Evolutionary conservation across 495 filamentous ascomycete species (phyloP).

Genomic region (Aspergillus bridgeri): DNA sequence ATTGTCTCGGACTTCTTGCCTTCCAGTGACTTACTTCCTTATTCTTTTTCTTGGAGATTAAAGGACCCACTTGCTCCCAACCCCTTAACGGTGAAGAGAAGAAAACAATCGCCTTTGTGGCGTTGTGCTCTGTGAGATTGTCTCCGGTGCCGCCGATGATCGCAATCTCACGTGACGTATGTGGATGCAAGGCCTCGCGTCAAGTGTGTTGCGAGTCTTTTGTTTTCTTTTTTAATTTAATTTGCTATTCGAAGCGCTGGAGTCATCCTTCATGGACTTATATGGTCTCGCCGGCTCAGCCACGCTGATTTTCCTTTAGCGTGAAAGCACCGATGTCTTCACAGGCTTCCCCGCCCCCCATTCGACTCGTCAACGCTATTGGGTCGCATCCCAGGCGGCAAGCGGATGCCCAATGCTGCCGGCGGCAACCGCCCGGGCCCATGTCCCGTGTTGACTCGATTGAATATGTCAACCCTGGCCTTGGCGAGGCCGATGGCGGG

Average conservation of each 20-base stretch:
- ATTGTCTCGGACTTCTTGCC: neutral
- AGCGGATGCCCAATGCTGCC: slow-evolving; percentile 34
- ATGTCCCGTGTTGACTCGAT: slow-evolving; percentile 20
- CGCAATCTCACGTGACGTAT: slow-evolving; percentile 17
- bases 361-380: slow-evolving; percentile 14
- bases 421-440: slow-evolving; percentile 21
- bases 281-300: neutral
- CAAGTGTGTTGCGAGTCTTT: neutral
- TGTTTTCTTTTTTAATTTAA: neutral
- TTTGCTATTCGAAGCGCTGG: neutral
- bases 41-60: neutral
- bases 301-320: neutral
- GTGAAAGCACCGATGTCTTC: slow-evolving; percentile 1
- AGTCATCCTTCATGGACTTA: neutral
- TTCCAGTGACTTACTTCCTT: neutral
- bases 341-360: slow-evolving; percentile 35
- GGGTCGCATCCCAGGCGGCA: slow-evolving; percentile 42
- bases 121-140: neutral
- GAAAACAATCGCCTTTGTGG: neutral
- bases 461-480: slow-evolving; percentile 68
- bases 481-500: slow-evolving; percentile 85
- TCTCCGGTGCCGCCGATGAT: neutral
- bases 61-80: neutral
- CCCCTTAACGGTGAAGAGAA: neutral
- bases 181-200: slow-evolving; percentile 11